A percentile compares a stretch with the other conserved stretches of the same genome.
Evolutionary conservation across 2,329 filamentous ascomycete species (phyloP).

Genomic region (Myriosclerotinia scirpicola): DNA sequence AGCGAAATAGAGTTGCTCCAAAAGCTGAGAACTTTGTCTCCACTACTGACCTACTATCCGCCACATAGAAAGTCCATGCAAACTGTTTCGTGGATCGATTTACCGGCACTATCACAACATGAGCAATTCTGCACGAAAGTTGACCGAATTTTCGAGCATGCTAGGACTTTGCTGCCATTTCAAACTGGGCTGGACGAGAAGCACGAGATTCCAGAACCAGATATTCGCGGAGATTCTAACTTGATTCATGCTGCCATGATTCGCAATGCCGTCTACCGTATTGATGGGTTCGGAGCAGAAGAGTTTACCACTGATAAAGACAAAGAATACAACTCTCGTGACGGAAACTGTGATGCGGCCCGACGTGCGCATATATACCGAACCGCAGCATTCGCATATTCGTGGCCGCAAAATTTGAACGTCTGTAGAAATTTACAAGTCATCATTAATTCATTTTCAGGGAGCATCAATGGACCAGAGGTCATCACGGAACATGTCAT

Average conservation of each 20-base stretch:
- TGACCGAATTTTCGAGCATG: constrained; percentile 42
- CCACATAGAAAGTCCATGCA: constrained; percentile 48
- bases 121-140: constrained; percentile 45
- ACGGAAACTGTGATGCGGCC: constrained; percentile 27
- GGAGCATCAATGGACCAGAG: constrained; percentile 9
- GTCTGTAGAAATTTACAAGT: constrained; percentile 28
- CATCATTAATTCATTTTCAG: constrained; percentile 31
- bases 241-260: constrained; percentile 36
- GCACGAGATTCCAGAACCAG: background rate
- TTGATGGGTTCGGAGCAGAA: constrained; percentile 44
- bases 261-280: constrained; percentile 40
- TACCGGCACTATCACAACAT: constrained; percentile 44
- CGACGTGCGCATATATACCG: constrained; percentile 26
- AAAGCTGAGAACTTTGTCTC: constrained; percentile 46
- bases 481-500: constrained; percentile 1
- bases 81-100: constrained; percentile 45
- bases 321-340: constrained; percentile 40
- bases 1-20: constrained; percentile 43
- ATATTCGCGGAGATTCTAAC: background rate
- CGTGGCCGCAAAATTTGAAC: constrained; percentile 28
- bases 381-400: constrained; percentile 29
- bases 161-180: constrained; percentile 39
- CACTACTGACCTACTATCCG: constrained; percentile 49
- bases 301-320: constrained; percentile 40
- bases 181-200: constrained; percentile 19